Percentiles rank a stretch among this genome's conserved stretches.
These are phyloP conservation scores for Neurospora pannonica DNA, from an alignment of 495 filamentous ascomycete species.

Conservation along the genomic window DNA sequence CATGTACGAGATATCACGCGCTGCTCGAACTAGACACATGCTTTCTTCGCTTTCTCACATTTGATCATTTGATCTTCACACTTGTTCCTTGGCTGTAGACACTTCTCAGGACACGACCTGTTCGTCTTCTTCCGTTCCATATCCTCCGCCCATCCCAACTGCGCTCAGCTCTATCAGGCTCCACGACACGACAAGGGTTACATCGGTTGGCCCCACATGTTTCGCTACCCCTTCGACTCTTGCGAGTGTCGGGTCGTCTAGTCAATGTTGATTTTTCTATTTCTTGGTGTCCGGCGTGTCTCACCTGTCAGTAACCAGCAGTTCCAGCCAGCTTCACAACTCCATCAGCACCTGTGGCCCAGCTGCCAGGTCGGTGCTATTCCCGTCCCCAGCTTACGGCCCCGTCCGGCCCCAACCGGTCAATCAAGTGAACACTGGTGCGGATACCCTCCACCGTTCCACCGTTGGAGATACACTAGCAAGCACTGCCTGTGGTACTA, in stretches of 20 bases:
- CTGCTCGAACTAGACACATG: background rate
- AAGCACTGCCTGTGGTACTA: background rate
- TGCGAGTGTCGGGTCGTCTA: background rate
- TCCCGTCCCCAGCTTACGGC: background rate
- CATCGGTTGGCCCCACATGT: background rate
- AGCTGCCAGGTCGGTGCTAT: background rate
- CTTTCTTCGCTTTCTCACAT: background rate
- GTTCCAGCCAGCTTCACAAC: background rate
- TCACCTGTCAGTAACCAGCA: background rate
- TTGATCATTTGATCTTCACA: background rate
- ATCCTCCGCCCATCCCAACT: background rate
- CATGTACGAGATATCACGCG: background rate
- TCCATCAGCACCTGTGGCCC: background rate
- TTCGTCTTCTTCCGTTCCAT: background rate
- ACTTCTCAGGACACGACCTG: background rate
- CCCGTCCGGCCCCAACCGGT: background rate
- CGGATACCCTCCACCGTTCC: background rate
- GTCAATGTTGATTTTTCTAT: background rate
- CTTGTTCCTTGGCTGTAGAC: background rate
- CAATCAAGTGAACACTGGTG: background rate
- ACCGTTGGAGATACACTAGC: background rate
- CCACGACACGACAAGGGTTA: background rate
- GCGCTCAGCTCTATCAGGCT: background rate
- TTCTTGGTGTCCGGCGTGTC: background rate
- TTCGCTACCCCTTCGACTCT: background rate